A percentile compares a stretch with the other conserved stretches of the same genome.
Evolutionary conservation across 2,329 filamentous ascomycete species (phyloP).

Genomic region (Penicillium sp.): DNA sequence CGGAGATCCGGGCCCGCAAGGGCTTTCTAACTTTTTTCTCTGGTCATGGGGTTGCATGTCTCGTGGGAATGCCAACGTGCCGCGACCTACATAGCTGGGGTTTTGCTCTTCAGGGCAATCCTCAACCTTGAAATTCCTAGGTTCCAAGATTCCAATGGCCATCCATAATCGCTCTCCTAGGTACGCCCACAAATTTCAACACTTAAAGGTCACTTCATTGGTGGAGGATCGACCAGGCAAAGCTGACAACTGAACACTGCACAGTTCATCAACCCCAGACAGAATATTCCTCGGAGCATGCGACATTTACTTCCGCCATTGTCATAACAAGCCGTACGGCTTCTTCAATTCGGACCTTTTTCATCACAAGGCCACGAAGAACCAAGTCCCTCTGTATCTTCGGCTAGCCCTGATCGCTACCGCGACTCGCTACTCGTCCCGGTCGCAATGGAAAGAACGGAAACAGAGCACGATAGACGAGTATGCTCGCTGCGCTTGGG

Average conservation of each 20-base stretch:
- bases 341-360: slow-evolving; percentile 19
- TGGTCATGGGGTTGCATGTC: neutral
- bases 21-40: neutral
- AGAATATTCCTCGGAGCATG: slow-evolving; percentile 21
- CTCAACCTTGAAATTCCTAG: neutral
- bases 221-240: neutral
- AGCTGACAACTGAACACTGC: neutral
- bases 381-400: slow-evolving; percentile 15
- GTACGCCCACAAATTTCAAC: neutral
- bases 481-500: slow-evolving; percentile 22
- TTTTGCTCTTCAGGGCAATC: neutral
- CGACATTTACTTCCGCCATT: slow-evolving; percentile 22
- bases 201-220: neutral
- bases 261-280: slow-evolving; percentile 7
- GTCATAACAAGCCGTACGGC: slow-evolving; percentile 22
- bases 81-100: neutral
- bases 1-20: neutral
- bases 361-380: slow-evolving; percentile 9
- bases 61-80: neutral
- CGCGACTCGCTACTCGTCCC: slow-evolving; percentile 31
- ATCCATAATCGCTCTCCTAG: neutral
- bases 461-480: slow-evolving; percentile 26
- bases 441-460: slow-evolving; percentile 24
- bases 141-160: neutral
- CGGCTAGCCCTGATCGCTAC: slow-evolving; percentile 17